Evolutionary conservation across 169 alveolate species (phyloP).

Genomic region (Perkinsus olseni): DNA sequence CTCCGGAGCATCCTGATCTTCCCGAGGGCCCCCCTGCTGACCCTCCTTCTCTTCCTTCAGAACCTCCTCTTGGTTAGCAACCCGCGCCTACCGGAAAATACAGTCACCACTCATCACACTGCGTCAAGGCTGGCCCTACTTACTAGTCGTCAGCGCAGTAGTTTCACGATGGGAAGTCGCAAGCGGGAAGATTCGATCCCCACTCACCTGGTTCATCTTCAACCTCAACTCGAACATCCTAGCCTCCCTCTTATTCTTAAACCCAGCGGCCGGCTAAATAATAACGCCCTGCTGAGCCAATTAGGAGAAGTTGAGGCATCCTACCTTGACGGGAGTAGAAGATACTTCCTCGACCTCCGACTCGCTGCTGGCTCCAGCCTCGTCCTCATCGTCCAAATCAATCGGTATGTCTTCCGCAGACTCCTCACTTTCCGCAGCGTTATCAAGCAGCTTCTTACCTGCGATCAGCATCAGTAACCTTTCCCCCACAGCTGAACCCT

Average conservation of each 20-base stretch:
- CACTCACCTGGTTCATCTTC: background rate
- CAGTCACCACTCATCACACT: too few relatives aligned
- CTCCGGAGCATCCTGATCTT: background rate
- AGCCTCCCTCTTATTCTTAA: background rate
- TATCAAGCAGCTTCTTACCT: background rate
- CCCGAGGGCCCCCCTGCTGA: background rate
- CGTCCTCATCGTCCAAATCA: background rate
- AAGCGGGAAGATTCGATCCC: too few relatives aligned
- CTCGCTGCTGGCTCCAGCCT: background rate
- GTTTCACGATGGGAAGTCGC: too few relatives aligned
- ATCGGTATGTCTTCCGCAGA: background rate
- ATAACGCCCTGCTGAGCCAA: too few relatives aligned
- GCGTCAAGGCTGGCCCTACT: too few relatives aligned
- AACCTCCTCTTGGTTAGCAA: background rate
- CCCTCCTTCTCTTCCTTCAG: background rate
- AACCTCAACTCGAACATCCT: background rate
- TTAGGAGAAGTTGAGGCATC: too few relatives aligned
- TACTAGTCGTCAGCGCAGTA: too few relatives aligned
- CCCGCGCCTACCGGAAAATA: background rate
- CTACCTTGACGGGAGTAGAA: background rate
- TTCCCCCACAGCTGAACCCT: too few relatives aligned
- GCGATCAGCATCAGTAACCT: too few relatives aligned
- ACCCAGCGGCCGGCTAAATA: background rate
- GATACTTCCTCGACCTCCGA: background rate
- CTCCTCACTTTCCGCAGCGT: background rate